Conservation (phyloP, 148 eudicot species). For the Talinum fruticosum region DNA sequence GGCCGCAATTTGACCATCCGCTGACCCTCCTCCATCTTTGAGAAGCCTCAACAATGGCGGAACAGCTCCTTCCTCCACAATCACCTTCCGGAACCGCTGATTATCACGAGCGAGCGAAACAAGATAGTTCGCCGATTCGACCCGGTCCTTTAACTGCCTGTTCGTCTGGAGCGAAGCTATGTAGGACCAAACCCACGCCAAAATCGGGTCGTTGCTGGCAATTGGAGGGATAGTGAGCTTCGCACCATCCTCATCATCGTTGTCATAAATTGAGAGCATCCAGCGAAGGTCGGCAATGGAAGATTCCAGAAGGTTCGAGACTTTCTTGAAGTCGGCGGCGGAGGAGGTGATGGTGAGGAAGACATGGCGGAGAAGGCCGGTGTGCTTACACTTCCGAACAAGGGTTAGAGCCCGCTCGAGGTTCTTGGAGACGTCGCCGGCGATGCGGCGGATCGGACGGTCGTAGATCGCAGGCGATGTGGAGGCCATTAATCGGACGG, state of each 20-base stretch:
- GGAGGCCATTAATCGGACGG: conserved; percentile 38
- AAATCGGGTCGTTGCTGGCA: conserved; percentile 58
- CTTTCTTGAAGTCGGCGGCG: conserved; percentile 67
- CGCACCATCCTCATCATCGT: conserved; percentile 37
- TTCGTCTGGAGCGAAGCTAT: conserved; percentile 59
- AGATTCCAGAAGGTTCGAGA: conserved; percentile 44
- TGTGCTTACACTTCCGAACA: conserved; percentile 53
- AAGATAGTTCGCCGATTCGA: conserved; percentile 51
- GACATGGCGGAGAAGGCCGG: conserved; percentile 52
- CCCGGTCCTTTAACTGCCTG: conserved; percentile 41
- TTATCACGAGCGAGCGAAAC: conserved; percentile 45
- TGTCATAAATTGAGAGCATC: conserved; percentile 50
- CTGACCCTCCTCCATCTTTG: conserved; percentile 57
- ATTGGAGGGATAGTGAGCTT: conserved; percentile 55
- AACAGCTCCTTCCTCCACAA: conserved; percentile 70
- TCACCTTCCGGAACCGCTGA: conserved; percentile 54
- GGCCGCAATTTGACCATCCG: conserved; percentile 64
- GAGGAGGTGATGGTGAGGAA: conserved; percentile 53
- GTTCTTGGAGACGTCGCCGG: conserved; percentile 44
- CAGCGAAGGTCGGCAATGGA: conserved; percentile 60
- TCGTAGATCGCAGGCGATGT: conserved; percentile 50
- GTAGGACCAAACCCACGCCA: conserved; percentile 75
- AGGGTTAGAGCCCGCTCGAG: conserved; percentile 58
- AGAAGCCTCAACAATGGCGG: conserved; percentile 50
- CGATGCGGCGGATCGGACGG: conserved; percentile 68